These are phyloP conservation scores for Collybia sordida DNA, from an alignment of 768 basidiomycete species.

Conservation along the genomic window DNA sequence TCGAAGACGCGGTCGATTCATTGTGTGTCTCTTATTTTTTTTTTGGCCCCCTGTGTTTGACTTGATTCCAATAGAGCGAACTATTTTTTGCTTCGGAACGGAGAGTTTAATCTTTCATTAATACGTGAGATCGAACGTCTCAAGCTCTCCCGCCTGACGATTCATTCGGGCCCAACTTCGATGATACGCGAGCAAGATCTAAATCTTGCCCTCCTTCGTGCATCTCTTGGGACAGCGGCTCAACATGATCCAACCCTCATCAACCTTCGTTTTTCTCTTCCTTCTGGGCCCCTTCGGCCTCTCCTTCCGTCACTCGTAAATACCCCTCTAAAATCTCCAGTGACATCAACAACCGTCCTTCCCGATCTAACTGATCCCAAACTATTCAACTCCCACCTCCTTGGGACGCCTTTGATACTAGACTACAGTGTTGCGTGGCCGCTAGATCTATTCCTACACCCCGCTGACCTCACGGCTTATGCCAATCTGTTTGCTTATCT, in stretches of 20 bases:
- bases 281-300: conserved; percentile 79
- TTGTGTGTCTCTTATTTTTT: conserved; percentile 50
- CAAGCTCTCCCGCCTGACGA: conserved; percentile 73
- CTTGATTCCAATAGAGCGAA: conserved; percentile 56
- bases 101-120: conserved; percentile 81
- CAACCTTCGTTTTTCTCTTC: conserved; percentile 72
- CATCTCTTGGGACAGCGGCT: conserved; percentile 85
- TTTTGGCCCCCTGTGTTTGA: conserved; percentile 7
- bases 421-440: conserved; percentile 82
- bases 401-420: conserved; percentile 76
- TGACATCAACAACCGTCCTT: conserved; percentile 29
- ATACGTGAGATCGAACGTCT: conserved; percentile 87
- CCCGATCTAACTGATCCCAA: conserved; percentile 35
- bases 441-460: conserved; percentile 83
- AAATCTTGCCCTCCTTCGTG: conserved; percentile 81
- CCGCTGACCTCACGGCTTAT: conserved; percentile 73
- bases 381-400: conserved; percentile 69
- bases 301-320: conserved; percentile 71
- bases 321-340: conserved; percentile 32
- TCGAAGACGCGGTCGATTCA: conserved; percentile 82
- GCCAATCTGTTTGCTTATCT: conserved; percentile 79
- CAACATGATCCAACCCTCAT: conserved; percentile 82
- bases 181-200: conserved; percentile 92
- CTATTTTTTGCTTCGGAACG: conserved; percentile 87
- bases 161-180: conserved; percentile 59